Percentiles rank a stretch among this genome's conserved stretches.
Evolutionary conservation across 768 basidiomycete species (phyloP).

Genomic region (Leucosporidium yakuticum): DNA sequence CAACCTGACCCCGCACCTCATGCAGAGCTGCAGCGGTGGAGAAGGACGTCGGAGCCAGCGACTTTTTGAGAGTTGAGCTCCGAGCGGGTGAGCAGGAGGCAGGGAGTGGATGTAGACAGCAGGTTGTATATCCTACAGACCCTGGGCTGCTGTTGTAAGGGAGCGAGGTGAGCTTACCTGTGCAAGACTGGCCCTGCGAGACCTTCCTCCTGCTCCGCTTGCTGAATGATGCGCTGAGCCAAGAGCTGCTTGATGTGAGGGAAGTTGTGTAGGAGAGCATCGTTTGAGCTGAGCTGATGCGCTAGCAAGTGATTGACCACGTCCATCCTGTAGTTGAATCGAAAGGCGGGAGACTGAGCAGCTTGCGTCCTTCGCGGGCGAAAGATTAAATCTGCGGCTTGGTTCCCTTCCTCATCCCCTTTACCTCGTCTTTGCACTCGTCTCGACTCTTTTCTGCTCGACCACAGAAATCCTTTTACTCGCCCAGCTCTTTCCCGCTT

Average conservation of each 20-base stretch:
- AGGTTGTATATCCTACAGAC: not conserved
- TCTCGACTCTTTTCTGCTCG: no score
- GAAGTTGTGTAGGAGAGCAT: not conserved
- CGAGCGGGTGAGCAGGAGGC: not conserved
- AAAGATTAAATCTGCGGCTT: no score
- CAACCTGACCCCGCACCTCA: no score
- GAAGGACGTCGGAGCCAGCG: not conserved
- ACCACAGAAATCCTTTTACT: no score
- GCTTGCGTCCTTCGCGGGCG: no score
- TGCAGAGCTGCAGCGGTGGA: not conserved
- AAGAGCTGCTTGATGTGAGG: not conserved
- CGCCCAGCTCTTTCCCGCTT: no score
- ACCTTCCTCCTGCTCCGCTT: slow-evolving; percentile 17
- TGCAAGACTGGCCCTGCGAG: slow-evolving; percentile 17
- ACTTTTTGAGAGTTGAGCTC: not conserved
- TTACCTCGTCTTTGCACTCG: no score
- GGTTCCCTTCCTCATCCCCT: no score
- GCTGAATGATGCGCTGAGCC: not conserved
- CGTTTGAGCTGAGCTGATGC: slow-evolving; percentile 15
- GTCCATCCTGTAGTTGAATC: no score
- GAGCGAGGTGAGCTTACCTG: slow-evolving; percentile 4
- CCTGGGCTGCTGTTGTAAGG: not conserved
- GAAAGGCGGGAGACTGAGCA: no score
- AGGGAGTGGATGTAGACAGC: not conserved
- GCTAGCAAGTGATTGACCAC: slow-evolving; percentile 22